phyloP scores from a whole-genome alignment of 768 basidiomycete genomes.

The Amanita phalloides region DNA sequence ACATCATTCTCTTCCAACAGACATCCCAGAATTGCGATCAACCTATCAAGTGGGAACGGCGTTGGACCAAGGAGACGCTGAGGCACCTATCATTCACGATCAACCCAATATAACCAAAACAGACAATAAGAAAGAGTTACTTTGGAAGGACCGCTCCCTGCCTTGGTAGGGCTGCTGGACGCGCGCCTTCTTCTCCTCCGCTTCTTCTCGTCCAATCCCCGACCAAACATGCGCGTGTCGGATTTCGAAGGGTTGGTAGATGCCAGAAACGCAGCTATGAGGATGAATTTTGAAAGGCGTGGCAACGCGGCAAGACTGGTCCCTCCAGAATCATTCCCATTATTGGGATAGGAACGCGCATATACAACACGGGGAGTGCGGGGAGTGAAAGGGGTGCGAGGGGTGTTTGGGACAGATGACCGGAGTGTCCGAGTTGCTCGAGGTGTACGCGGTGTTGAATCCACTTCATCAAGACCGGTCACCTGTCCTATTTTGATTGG shows the following conservation, averaged over 20 bases:
- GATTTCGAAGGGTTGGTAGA: constrained; percentile 77
- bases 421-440: not conserved
- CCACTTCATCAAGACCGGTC: not conserved
- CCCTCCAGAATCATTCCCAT: not conserved
- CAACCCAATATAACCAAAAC: not conserved
- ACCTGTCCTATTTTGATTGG: not conserved
- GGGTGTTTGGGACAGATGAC: constrained; percentile 1
- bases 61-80: constrained; percentile 74
- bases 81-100: constrained; percentile 35
- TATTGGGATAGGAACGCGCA: not conserved
- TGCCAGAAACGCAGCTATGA: constrained; percentile 71
- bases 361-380: constrained; percentile 1
- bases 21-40: constrained; percentile 71
- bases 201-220: constrained; percentile 58
- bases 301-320: constrained; percentile 32
- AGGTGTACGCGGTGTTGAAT: not conserved
- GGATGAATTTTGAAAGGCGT: constrained; percentile 61
- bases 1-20: constrained; percentile 65
- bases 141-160: constrained; percentile 36
- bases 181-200: constrained; percentile 20
- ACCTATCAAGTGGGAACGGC: constrained; percentile 68
- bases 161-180: constrained; percentile 9
- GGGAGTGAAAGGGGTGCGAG: constrained; percentile 4
- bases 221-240: constrained; percentile 76
- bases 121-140: constrained; percentile 13